Evolutionary conservation across 768 basidiomycete species (phyloP).

Genomic region (Nidularia sp.): DNA sequence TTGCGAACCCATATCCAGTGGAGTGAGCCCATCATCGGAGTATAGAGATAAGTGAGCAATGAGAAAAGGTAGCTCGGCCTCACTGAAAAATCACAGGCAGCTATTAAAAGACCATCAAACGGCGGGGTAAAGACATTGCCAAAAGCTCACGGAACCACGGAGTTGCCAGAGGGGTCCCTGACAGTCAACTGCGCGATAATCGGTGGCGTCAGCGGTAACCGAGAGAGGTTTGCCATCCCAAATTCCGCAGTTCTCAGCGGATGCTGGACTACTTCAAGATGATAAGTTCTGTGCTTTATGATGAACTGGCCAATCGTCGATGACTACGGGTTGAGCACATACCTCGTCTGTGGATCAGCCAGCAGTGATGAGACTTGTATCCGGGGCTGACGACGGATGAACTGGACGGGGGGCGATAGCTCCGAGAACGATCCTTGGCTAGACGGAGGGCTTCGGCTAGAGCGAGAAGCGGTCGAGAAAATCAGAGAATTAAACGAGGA

Average conservation of each 20-base stretch:
- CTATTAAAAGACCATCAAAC: slow-evolving; percentile 1
- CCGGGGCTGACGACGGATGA: slow-evolving; percentile 39
- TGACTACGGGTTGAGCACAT: slow-evolving; percentile 7
- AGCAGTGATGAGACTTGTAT: slow-evolving; percentile 59
- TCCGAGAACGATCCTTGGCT: slow-evolving; percentile 33
- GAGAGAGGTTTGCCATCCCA: slow-evolving; percentile 67
- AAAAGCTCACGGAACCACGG: slow-evolving; percentile 70
- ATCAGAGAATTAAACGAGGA: slow-evolving; percentile 35
- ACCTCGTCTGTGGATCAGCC: slow-evolving; percentile 52
- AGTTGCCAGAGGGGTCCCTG: slow-evolving; percentile 66
- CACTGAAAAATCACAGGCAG: slow-evolving; percentile 39
- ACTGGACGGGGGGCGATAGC: slow-evolving; percentile 30
- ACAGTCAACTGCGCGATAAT: slow-evolving; percentile 78
- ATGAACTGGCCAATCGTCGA: background rate
- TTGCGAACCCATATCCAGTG: slow-evolving; percentile 62
- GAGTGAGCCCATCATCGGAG: slow-evolving; percentile 59
- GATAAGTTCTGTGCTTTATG: slow-evolving; percentile 50
- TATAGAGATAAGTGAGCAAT: slow-evolving; percentile 79
- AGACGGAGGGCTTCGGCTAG: slow-evolving; percentile 39
- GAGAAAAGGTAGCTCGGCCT: slow-evolving; percentile 83
- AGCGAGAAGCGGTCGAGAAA: slow-evolving; percentile 32
- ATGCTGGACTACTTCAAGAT: slow-evolving; percentile 83
- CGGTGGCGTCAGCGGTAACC: slow-evolving; percentile 81
- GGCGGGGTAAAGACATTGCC: slow-evolving; percentile 6
- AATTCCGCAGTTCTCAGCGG: slow-evolving; percentile 82